A percentile compares a stretch with the other conserved stretches of the same genome.
Evolutionary conservation across 2,329 filamentous ascomycete species (phyloP).

Genomic region (Diplodia intermedia): DNA sequence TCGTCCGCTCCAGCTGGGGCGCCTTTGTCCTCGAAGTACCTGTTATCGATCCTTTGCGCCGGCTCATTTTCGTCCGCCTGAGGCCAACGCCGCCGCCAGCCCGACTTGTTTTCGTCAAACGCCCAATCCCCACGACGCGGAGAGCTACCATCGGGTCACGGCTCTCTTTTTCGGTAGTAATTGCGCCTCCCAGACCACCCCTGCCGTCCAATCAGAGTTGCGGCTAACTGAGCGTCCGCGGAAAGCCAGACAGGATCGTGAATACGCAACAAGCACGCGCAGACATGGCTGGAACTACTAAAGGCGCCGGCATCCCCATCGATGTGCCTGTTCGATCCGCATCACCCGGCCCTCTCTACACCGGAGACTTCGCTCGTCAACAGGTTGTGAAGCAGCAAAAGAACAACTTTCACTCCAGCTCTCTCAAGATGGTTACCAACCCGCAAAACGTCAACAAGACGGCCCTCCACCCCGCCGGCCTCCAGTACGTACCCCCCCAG

Average conservation of each 20-base stretch:
- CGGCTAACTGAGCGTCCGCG: constrained; percentile 24
- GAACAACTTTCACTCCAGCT: constrained; percentile 66
- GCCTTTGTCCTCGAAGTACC: constrained; percentile 19
- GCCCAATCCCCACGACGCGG: constrained; percentile 28
- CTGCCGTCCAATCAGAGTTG: constrained; percentile 15
- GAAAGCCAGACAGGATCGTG: constrained; percentile 31
- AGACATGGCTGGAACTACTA: constrained; percentile 47
- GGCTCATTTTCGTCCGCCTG: constrained; percentile 34
- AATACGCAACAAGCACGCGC: constrained; percentile 27
- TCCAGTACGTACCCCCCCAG: constrained; percentile 70
- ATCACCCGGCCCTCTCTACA: constrained; percentile 57
- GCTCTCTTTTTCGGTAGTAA: constrained; percentile 30
- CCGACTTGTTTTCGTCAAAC: constrained; percentile 29
- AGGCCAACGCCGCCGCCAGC: constrained; percentile 26
- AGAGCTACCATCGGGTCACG: constrained; percentile 28
- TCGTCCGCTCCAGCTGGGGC: constrained; percentile 18
- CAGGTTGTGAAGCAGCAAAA: constrained; percentile 64
- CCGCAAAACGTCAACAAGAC: constrained; percentile 81
- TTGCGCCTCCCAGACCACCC: constrained; percentile 30
- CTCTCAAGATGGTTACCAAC: constrained; percentile 46
- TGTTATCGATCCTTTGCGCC: constrained; percentile 32
- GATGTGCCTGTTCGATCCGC: constrained; percentile 39
- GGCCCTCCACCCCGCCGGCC: constrained; percentile 85
- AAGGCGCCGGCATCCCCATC: constrained; percentile 46
- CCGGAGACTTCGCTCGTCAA: constrained; percentile 63